Conservation (phyloP, 306 rosid genomes). For the Medicago lupulina region DNA sequence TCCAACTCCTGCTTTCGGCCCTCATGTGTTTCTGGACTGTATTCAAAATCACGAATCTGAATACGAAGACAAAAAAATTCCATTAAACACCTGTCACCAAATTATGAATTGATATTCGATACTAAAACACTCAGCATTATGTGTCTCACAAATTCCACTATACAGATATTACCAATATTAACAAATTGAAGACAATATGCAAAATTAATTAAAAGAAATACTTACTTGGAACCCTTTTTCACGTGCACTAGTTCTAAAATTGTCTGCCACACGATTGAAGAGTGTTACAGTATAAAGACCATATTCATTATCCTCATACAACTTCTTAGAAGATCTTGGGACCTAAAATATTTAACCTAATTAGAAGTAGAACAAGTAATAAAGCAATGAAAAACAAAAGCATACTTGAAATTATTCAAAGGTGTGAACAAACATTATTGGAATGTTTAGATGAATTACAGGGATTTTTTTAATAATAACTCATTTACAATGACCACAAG, state of each 20-base stretch:
- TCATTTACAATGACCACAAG: conserved; percentile 33
- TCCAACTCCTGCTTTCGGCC: conserved; percentile 76
- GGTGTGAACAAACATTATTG: conserved; percentile 26
- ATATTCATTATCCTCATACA: conserved; percentile 91
- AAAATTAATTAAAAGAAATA: conserved; percentile 17
- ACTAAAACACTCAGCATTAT: conserved; percentile 22
- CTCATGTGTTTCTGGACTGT: conserved; percentile 84
- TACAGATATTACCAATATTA: conserved; percentile 12
- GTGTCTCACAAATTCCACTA: conserved; percentile 25
- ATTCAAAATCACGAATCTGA: conserved; percentile 89
- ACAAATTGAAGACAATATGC: conserved; percentile 31
- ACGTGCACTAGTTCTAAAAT: conserved; percentile 83
- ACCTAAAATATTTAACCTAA: conserved; percentile 68
- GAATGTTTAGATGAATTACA: conserved; percentile 27
- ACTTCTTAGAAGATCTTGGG: conserved; percentile 86
- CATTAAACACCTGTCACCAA: conserved; percentile 36
- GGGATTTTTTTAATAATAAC: conserved; percentile 29
- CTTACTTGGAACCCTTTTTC: conserved; percentile 91
- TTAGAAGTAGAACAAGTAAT: conserved; percentile 48
- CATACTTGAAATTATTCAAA: conserved; percentile 32
- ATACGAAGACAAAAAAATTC: conserved; percentile 42
- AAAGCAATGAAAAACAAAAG: conserved; percentile 19
- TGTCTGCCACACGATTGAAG: conserved; percentile 84
- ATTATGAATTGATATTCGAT: conserved; percentile 8
- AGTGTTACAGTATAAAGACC: conserved; percentile 91